phyloP scores from a whole-genome alignment of 1,139 yeast genomes.

The Magnusiomyces fungicola region DNA sequence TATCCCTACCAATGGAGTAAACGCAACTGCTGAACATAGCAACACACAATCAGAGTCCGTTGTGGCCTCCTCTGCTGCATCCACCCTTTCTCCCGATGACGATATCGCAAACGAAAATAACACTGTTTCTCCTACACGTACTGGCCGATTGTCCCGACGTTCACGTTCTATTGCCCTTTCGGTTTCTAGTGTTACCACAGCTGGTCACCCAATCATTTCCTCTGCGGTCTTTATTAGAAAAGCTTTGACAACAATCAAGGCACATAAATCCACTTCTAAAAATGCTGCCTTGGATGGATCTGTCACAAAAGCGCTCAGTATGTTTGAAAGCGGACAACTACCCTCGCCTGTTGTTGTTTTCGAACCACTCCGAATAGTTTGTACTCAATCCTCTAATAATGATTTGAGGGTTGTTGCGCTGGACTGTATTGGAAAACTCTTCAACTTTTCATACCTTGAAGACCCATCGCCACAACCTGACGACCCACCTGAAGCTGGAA shows the following conservation, averaged over 20 bases:
- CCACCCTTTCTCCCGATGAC: constrained; percentile 3
- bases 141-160: constrained; percentile 19
- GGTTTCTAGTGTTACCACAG: constrained; percentile 20
- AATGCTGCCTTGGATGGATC: constrained; percentile 38
- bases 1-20: neutral
- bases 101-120: constrained; percentile 5
- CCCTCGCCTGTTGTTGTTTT: constrained; percentile 46
- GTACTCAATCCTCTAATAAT: constrained; percentile 43
- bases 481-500: constrained; percentile 32
- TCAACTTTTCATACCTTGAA: constrained; percentile 54
- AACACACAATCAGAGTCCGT: neutral
- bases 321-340: constrained; percentile 21
- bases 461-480: constrained; percentile 38
- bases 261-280: constrained; percentile 46
- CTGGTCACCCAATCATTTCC: constrained; percentile 27
- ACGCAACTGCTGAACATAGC: neutral
- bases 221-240: constrained; percentile 41
- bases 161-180: constrained; percentile 30
- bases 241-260: constrained; percentile 41
- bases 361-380: constrained; percentile 56
- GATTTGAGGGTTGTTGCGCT: constrained; percentile 51
- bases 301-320: constrained; percentile 38
- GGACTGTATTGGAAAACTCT: constrained; percentile 59
- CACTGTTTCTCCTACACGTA: constrained; percentile 6
- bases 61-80: neutral